A percentile compares a stretch with the other conserved stretches of the same genome.
These are phyloP conservation scores for Santalum album DNA, from an alignment of 164 flowering plant species.

Conservation along the genomic window DNA sequence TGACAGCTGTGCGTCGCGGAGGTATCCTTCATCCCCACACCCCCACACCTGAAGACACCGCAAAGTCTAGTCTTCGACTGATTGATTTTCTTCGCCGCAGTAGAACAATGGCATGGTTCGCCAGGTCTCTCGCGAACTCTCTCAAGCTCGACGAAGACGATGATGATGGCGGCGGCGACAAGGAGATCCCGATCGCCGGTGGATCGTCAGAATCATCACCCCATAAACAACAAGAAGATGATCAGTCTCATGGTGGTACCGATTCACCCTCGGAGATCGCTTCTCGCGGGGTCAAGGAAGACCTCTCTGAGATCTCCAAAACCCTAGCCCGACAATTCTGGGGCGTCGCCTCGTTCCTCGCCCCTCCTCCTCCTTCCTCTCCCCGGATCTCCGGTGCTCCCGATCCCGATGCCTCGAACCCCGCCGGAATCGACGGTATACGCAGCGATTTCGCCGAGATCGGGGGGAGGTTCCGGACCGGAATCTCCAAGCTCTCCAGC, in stretches of 20 bases:
- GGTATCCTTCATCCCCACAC: no score
- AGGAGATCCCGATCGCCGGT: not conserved
- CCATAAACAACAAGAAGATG: not conserved
- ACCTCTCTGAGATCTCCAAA: conserved; percentile 61
- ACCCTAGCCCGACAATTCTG: conserved; percentile 59
- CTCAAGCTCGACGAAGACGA: conserved; percentile 40
- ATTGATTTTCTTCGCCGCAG: not conserved
- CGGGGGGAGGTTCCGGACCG: conserved; percentile 49
- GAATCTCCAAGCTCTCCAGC: conserved; percentile 48
- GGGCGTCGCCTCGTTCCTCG: conserved; percentile 77
- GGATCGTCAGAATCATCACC: not conserved
- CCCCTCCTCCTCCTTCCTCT: conserved; percentile 27
- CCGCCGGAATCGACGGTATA: conserved; percentile 32
- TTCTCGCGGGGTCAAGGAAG: conserved; percentile 75
- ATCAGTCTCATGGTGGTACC: not conserved
- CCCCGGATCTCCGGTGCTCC: not conserved
- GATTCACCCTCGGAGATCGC: not conserved
- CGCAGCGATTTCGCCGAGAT: conserved; percentile 63
- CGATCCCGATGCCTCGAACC: conserved; percentile 6
- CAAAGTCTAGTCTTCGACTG: no score
- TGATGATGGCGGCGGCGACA: conserved; percentile 24
- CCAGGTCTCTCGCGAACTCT: conserved; percentile 65
- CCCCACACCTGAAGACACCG: no score
- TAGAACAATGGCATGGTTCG: conserved; percentile 15
- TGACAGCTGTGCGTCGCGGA: no score